Evolutionary conservation across 1,139 yeast species (phyloP), one percentile per base, ranked within the genome.

Genomic region (Pichia cactophila): DNA sequence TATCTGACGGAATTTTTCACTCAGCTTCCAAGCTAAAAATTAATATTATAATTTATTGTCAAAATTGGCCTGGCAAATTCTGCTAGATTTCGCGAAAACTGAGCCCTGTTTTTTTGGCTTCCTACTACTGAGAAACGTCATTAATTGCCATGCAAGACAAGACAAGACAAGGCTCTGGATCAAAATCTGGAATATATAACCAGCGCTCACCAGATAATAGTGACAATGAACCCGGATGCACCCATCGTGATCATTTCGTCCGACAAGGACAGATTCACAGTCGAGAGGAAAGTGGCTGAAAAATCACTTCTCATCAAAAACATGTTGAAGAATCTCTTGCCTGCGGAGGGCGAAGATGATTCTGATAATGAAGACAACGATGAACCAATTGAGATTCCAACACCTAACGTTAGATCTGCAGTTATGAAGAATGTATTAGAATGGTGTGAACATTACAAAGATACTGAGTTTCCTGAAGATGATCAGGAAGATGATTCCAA

Each of bases 361-460:
- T 67, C 63, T 3, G 67, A 63, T 14, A 71, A 68, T 9, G 66
- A 63, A 50, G 79, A 73, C 44, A 74, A 75, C 43, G 81, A 77
- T 26, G 81, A 73, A 28, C 71, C 66, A 47, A 86, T 80, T 49
- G 96, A 88, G 60, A 83, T 90, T 60, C 97, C 97, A 37, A 84
- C 92, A 29, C 97, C 96, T 44, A 89, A 87, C 62, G 96, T 89
- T 43, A 74, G 94, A 61, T 80, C 89, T 20, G 79, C 87, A 29
- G 97, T 92, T 29, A 77, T 94, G 69, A 81, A 86, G 65, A 90
- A 90, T 66, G 95, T 94, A 17, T 75, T 94, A 51, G 97, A 92
- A 67, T 94, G 97, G 95, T 92, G 97, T 66, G 96, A 88, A 65
- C 95, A 92, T 67, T 97, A 94, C 73, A 86, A 83, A 68, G 87